phyloP scores from a whole-genome alignment of 1,284 basidiomycete genomes.

The Inonotus hispidus region DNA sequence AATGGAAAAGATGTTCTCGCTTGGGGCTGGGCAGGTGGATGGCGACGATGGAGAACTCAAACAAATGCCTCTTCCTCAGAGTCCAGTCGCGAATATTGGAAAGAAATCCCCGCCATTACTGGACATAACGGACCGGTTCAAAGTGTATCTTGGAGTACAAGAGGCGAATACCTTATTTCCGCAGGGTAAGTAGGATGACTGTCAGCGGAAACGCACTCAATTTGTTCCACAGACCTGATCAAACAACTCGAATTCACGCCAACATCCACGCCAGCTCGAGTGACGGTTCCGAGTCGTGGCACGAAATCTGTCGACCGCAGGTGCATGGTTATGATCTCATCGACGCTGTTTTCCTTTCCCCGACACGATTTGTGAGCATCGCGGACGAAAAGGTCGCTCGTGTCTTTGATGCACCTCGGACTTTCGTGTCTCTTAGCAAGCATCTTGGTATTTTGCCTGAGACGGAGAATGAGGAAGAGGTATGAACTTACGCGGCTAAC shows the following conservation, averaged over 20 bases:
- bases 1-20: conserved; percentile 64
- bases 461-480: conserved; percentile 47
- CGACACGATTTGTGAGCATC: conserved; percentile 77
- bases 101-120: conserved; percentile 67
- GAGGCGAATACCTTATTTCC: conserved; percentile 79
- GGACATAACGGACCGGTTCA: conserved; percentile 80
- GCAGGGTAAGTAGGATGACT: conserved; percentile 65
- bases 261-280: conserved; percentile 29
- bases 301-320: conserved; percentile 86
- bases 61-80: conserved; percentile 19
- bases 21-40: conserved; percentile 90
- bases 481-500: conserved; percentile 23
- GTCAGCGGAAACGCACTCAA: neutral
- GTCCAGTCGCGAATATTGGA: conserved; percentile 46
- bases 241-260: conserved; percentile 85
- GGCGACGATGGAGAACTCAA: conserved; percentile 72
- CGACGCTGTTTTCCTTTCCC: conserved; percentile 70
- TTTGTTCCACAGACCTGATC: conserved; percentile 59
- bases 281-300: conserved; percentile 50
- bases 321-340: conserved; percentile 92
- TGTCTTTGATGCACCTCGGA: conserved; percentile 82
- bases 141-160: conserved; percentile 79
- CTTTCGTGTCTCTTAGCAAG: conserved; percentile 64
- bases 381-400: conserved; percentile 92
- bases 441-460: conserved; percentile 41